phyloP scores from a whole-genome alignment of 2,329 filamentous ascomycete genomes.

The Hirsutella minnesotensis region DNA sequence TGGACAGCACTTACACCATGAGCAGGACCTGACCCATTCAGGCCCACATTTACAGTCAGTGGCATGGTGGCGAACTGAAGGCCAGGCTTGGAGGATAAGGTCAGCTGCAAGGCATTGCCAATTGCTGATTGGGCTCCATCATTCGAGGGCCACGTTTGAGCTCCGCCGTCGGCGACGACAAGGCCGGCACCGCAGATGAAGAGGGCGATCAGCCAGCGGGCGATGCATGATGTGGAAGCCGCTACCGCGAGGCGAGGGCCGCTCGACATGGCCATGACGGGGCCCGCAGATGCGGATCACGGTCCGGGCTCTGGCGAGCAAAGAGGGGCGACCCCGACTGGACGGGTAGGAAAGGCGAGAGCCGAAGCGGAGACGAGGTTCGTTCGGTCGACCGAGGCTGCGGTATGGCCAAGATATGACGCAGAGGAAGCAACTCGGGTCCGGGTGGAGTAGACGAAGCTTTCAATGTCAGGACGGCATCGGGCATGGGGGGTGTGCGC shows the following conservation, averaged over 20 bases:
- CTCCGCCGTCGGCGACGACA: constrained; percentile 19
- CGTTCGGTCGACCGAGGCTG: neutral
- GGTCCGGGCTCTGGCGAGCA: neutral
- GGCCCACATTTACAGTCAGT: constrained; percentile 27
- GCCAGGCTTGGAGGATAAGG: constrained; percentile 18
- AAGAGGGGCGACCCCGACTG: neutral
- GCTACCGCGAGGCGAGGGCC: neutral
- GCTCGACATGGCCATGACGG: neutral
- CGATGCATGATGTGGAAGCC: neutral
- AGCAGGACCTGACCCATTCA: constrained; percentile 25
- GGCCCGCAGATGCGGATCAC: neutral
- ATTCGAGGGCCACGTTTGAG: constrained; percentile 21
- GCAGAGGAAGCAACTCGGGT: neutral
- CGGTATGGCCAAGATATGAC: neutral
- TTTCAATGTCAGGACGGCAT: constrained; percentile 11
- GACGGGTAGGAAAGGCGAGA: neutral
- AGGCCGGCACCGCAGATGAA: constrained; percentile 17
- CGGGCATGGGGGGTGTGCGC: neutral
- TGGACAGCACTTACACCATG: constrained; percentile 22
- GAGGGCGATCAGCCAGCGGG: constrained; percentile 4
- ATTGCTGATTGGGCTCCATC: constrained; percentile 26
- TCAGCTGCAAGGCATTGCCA: constrained; percentile 28
- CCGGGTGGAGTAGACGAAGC: neutral
- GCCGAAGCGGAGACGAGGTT: neutral
- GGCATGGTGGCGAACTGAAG: constrained; percentile 32